Percentiles rank a stretch among this genome's conserved stretches.
Conservation (phyloP, 192 early-diverging fungal species). For the Oehlia diaphana region DNA sequence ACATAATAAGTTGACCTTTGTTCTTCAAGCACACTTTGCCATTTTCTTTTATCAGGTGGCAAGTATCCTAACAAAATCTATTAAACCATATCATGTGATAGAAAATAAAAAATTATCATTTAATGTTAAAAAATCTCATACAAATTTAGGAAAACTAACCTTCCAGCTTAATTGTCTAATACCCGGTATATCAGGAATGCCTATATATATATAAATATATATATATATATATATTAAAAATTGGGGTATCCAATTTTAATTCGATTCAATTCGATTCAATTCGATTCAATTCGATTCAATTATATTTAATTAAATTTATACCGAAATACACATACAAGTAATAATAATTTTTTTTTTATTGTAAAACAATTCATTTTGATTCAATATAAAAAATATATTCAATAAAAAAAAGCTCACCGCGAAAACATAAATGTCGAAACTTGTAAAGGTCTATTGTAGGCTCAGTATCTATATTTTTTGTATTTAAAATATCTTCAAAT, state of each 20-base stretch:
- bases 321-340: no score
- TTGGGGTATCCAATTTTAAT: no score
- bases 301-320: not conserved
- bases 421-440: slow-evolving; percentile 59
- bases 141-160: slow-evolving; percentile 34
- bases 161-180: slow-evolving; percentile 68
- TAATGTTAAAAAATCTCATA: not conserved
- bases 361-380: not conserved
- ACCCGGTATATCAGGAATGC: slow-evolving; percentile 69
- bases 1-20: slow-evolving; percentile 65
- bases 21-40: slow-evolving; percentile 47
- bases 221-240: no score
- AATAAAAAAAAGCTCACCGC: slow-evolving; percentile 37
- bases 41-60: slow-evolving; percentile 63
- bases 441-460: slow-evolving; percentile 47
- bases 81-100: not conserved
- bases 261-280: no score
- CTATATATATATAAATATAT: no score
- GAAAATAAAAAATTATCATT: no score
- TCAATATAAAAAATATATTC: not conserved
- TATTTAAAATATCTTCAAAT: slow-evolving; percentile 28
- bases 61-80: slow-evolving; percentile 63
- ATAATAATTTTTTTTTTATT: not conserved
- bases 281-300: no score
- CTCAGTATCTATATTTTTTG: slow-evolving; percentile 8